phyloP scores from a whole-genome alignment of 768 basidiomycete species.

The Xerocomellus dryophilus region DNA sequence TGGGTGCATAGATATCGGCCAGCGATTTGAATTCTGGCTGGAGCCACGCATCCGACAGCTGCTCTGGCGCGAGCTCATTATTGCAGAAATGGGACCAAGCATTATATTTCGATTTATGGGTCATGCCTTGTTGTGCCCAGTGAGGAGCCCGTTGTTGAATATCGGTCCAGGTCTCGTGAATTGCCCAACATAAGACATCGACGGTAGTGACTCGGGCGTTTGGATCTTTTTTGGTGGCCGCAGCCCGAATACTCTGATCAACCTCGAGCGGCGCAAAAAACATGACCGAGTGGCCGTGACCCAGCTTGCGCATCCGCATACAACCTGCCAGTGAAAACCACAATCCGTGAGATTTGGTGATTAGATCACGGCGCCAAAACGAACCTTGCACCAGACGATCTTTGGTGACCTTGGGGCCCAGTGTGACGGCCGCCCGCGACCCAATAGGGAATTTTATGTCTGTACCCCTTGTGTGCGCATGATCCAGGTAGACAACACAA shows the following conservation, averaged over 20 bases:
- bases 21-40: constrained; percentile 37
- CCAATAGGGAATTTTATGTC: constrained; percentile 33
- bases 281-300: constrained; percentile 42
- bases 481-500: constrained; percentile 37
- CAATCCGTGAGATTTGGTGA: not conserved
- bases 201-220: not conserved
- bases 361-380: not conserved
- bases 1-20: constrained; percentile 31
- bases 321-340: constrained; percentile 33
- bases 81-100: constrained; percentile 15
- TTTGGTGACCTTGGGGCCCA: constrained; percentile 36
- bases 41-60: constrained; percentile 31
- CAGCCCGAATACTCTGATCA: constrained; percentile 33
- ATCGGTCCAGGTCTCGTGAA: constrained; percentile 38
- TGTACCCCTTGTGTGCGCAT: constrained; percentile 40
- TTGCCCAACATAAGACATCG: constrained; percentile 44
- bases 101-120: not conserved
- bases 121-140: constrained; percentile 24
- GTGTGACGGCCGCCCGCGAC: constrained; percentile 34
- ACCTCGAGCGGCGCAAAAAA: constrained; percentile 45
- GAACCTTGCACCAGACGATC: constrained; percentile 35
- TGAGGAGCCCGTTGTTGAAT: too few species aligned
- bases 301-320: constrained; percentile 50
- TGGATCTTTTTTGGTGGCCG: constrained; percentile 4
- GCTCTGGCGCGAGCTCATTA: not conserved